phyloP scores from a whole-genome alignment of 2,329 filamentous ascomycete genomes.

The Tolypocladium tropicale region DNA sequence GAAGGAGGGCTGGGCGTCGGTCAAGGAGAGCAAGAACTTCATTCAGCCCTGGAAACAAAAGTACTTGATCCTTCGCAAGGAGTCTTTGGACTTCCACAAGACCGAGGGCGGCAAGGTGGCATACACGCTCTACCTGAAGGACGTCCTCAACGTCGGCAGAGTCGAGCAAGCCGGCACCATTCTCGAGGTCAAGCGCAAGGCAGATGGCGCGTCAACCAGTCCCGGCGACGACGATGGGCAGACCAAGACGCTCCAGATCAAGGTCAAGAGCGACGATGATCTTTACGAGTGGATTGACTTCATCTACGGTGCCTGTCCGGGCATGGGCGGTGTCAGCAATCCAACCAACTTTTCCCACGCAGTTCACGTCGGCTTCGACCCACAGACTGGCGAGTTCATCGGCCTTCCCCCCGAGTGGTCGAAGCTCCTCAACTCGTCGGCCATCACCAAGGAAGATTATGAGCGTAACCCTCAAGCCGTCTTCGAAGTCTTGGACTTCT shows the following conservation, averaged over 20 bases:
- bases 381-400: constrained; percentile 88
- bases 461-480: constrained; percentile 88
- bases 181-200: constrained; percentile 79
- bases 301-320: constrained; percentile 92
- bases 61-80: constrained; percentile 84
- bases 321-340: constrained; percentile 96
- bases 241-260: constrained; percentile 78
- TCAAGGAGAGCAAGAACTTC: constrained; percentile 85
- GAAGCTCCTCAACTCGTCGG: constrained; percentile 87
- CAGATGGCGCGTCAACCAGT: constrained; percentile 58
- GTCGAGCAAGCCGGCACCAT: constrained; percentile 87
- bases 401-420: constrained; percentile 95
- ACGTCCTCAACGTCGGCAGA: constrained; percentile 81
- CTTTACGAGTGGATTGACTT: constrained; percentile 99
- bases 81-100: constrained; percentile 90
- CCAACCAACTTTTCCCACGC: constrained; percentile 97
- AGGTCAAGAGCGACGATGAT: constrained; percentile 91
- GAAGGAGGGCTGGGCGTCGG: constrained; percentile 72
- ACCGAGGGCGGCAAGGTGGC: constrained; percentile 77
- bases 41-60: constrained; percentile 84
- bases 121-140: constrained; percentile 75
- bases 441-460: constrained; percentile 97
- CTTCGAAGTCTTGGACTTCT: constrained; percentile 75
- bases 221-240: constrained; percentile 71
- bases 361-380: constrained; percentile 95